A percentile compares a stretch with the other conserved stretches of the same genome.
Evolutionary conservation across 73 alveolate species (phyloP).

Genomic region (Stentor coeruleus): DNA sequence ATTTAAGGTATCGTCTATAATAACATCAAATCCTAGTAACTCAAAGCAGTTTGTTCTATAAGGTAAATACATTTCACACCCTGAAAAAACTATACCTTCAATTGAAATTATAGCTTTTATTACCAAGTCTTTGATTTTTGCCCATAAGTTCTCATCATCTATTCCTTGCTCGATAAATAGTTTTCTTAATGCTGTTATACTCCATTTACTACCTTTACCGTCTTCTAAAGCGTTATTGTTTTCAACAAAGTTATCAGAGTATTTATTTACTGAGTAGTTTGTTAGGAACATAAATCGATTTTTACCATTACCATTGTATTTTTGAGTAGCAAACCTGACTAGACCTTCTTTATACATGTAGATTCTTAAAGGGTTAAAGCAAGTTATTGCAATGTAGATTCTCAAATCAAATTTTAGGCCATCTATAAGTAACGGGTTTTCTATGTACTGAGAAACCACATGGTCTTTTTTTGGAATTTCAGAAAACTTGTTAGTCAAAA

Average conservation of each 20-base stretch:
- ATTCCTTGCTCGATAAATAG: conserved; percentile 36
- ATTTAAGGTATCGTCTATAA: conserved; percentile 74
- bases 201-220: conserved; percentile 79
- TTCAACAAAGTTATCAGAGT: conserved; percentile 44
- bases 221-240: conserved; percentile 77
- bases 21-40: conserved; percentile 87
- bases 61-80: conserved; percentile 80
- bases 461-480: conserved; percentile 51
- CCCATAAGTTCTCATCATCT: conserved; percentile 40
- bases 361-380: conserved; percentile 80
- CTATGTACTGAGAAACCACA: conserved; percentile 74
- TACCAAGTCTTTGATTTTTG: conserved; percentile 70
- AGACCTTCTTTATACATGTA: conserved; percentile 90
- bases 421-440: conserved; percentile 79
- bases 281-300: conserved; percentile 54
- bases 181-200: conserved; percentile 53
- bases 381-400: conserved; percentile 80
- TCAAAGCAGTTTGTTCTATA: conserved; percentile 80
- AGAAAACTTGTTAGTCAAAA: conserved; percentile 47
- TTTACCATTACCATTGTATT: conserved; percentile 56
- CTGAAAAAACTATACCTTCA: conserved; percentile 59
- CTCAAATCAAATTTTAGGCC: conserved; percentile 93
- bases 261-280: conserved; percentile 53
- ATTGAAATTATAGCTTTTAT: conserved; percentile 81
- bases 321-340: conserved; percentile 89